A percentile compares a stretch with the other conserved stretches of the same genome.
phyloP scores from a whole-genome alignment of 495 filamentous ascomycete species.

The Aspergillus funiculosus region DNA sequence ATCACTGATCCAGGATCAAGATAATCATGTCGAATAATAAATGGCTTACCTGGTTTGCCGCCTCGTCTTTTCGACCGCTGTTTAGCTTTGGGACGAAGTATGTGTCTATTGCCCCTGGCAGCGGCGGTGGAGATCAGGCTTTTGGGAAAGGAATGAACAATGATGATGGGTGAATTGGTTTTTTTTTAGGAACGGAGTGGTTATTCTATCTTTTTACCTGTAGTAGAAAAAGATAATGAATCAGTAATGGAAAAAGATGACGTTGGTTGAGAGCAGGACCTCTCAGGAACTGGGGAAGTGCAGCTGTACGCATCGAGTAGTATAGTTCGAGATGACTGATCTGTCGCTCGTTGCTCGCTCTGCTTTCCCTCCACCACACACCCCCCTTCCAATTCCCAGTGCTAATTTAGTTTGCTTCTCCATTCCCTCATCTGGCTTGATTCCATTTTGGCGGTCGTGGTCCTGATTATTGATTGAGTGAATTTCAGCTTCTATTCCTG shows the following conservation, averaged over 20 bases:
- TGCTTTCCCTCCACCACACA: not conserved
- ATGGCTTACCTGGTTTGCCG: conserved; percentile 18
- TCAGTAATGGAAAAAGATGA: not conserved
- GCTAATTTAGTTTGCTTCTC: conserved; percentile 12
- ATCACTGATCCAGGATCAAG: conserved; percentile 3
- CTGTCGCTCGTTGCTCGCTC: no score
- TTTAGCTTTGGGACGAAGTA: not conserved
- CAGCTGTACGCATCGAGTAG: not conserved
- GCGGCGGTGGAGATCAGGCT: conserved; percentile 12
- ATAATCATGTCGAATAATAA: not conserved
- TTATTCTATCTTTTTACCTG: not conserved
- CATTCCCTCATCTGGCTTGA: conserved; percentile 4
- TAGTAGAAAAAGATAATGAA: not conserved
- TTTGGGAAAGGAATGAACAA: not conserved
- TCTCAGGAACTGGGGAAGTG: not conserved
- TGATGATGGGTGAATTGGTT: not conserved
- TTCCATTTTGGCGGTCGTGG: no score
- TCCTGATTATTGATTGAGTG: conserved; percentile 6
- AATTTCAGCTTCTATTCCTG: conserved; percentile 13
- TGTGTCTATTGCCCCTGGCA: conserved; percentile 15
- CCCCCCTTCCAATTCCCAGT: conserved; percentile 2
- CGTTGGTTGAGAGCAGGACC: not conserved
- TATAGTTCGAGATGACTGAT: not conserved
- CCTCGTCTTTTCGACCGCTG: conserved; percentile 16
- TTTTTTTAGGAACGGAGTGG: conserved; percentile 4